phyloP scores from a whole-genome alignment of 768 basidiomycete genomes.

The Leccinum incarnatum region DNA sequence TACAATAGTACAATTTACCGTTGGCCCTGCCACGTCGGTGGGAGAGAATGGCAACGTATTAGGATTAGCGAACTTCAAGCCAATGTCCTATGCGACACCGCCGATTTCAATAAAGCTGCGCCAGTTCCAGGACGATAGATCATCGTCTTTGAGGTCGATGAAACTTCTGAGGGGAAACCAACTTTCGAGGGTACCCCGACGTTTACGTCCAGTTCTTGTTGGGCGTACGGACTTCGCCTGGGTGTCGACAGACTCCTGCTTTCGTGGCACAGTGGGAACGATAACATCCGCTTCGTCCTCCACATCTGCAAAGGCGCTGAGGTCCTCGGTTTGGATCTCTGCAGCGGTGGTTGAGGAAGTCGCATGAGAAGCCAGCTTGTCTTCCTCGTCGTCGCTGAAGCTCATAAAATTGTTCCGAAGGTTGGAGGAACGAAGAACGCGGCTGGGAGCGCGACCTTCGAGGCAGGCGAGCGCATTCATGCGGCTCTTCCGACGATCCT shows the following conservation, averaged over 20 bases:
- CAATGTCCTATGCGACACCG: constrained; percentile 20
- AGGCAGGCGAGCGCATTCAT: constrained; percentile 62
- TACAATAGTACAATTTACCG: constrained; percentile 6
- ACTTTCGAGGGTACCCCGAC: constrained; percentile 44
- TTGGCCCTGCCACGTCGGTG: constrained; percentile 6
- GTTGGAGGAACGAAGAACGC: constrained; percentile 14
- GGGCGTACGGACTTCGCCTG: constrained; percentile 8
- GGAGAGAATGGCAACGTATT: background rate
- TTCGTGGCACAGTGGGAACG: constrained; percentile 15
- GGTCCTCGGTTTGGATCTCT: constrained; percentile 21
- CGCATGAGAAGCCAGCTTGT: constrained; percentile 23
- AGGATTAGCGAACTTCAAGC: background rate
- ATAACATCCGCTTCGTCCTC: constrained; percentile 34
- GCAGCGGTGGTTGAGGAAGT: constrained; percentile 7
- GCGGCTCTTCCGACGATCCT: constrained; percentile 46
- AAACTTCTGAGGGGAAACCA: constrained; percentile 63
- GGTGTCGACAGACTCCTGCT: constrained; percentile 5
- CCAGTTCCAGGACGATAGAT: constrained; percentile 50
- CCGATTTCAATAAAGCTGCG: constrained; percentile 63
- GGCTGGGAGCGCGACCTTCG: constrained; percentile 45
- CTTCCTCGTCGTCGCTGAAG: constrained; percentile 64
- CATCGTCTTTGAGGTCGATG: constrained; percentile 58
- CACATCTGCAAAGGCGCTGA: constrained; percentile 26
- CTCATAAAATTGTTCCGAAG: constrained; percentile 57
- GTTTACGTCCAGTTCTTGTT: constrained; percentile 23